A percentile compares a stretch with the other conserved stretches of the same genome.
Evolutionary conservation across 495 filamentous ascomycete genomes (phyloP).

Genomic region (Hypoxylon crocopeplum): DNA sequence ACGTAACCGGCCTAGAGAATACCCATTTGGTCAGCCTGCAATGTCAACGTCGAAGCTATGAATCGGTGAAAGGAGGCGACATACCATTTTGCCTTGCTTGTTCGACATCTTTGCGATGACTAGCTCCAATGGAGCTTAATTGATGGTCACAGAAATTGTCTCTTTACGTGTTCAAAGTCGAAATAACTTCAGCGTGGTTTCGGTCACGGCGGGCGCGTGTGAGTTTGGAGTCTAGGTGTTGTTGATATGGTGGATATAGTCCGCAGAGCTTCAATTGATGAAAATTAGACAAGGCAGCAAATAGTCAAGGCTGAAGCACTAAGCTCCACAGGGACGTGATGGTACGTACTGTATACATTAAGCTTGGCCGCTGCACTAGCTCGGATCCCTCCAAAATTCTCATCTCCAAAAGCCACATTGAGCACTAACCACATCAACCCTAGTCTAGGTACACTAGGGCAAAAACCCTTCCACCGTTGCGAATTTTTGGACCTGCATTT

Average conservation of each 20-base stretch:
- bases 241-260: slow-evolving; percentile 29
- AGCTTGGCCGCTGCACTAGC: no score
- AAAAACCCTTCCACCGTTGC: slow-evolving; percentile 38
- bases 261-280: slow-evolving; percentile 31
- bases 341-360: slow-evolving; percentile 6
- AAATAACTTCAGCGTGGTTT: slow-evolving; percentile 35
- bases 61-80: slow-evolving; percentile 52
- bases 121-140: slow-evolving; percentile 71
- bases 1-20: slow-evolving; percentile 89
- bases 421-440: slow-evolving; percentile 29
- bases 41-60: slow-evolving; percentile 64
- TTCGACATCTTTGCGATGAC: slow-evolving; percentile 76
- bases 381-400: no score
- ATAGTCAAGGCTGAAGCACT: slow-evolving; percentile 33
- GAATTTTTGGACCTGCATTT: slow-evolving; percentile 38
- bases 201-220: slow-evolving; percentile 33
- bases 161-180: slow-evolving; percentile 38
- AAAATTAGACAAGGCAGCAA: slow-evolving; percentile 37
- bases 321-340: slow-evolving; percentile 25
- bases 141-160: slow-evolving; percentile 61
- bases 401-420: slow-evolving; percentile 24
- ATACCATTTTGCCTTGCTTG: slow-evolving; percentile 99
- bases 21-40: slow-evolving; percentile 69
- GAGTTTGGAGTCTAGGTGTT: slow-evolving; percentile 45
- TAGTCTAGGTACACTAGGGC: slow-evolving; percentile 35